A percentile compares a stretch with the other conserved stretches of the same genome.
Conservation (phyloP, 208 protist genomes). For the Trypanosoma boissoni region DNA sequence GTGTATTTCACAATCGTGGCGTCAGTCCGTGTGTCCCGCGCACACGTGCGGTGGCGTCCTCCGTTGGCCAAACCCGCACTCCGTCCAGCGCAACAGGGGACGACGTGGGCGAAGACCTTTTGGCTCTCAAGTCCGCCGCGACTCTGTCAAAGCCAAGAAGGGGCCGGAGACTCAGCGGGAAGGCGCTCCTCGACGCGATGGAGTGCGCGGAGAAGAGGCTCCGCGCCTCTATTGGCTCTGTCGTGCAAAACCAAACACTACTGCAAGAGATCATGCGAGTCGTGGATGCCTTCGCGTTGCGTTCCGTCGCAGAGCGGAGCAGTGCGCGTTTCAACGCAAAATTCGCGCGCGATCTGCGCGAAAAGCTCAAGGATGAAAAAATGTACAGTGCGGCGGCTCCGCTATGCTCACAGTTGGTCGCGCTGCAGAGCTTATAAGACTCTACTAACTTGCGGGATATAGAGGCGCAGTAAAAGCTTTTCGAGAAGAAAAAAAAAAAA, state of each 20-base stretch:
- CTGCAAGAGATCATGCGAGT: conserved; percentile 55
- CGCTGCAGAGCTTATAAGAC: conserved; percentile 46
- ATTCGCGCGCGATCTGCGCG: conserved; percentile 59
- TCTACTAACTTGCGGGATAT: neutral
- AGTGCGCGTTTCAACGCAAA: conserved; percentile 45
- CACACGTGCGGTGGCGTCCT: neutral
- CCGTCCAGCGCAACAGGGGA: conserved; percentile 12
- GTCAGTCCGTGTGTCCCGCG: conserved; percentile 14
- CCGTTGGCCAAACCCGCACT: conserved; percentile 14
- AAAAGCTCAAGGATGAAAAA: conserved; percentile 42
- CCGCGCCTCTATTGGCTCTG: conserved; percentile 32
- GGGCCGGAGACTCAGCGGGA: neutral
- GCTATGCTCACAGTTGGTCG: conserved; percentile 70
- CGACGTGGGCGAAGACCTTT: neutral
- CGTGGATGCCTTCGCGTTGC: conserved; percentile 45
- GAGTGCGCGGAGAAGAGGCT: conserved; percentile 47
- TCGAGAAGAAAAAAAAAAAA: neutral
- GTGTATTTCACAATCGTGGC: conserved; percentile 8
- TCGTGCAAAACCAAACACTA: conserved; percentile 37
- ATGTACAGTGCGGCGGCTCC: conserved; percentile 46
- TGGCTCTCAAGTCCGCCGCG: neutral
- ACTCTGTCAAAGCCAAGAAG: conserved; percentile 2
- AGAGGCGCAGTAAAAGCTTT: neutral
- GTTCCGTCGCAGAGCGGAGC: conserved; percentile 46
- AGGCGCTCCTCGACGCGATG: conserved; percentile 24